A percentile compares a stretch with the other conserved stretches of the same genome.
Evolutionary conservation across 1,139 yeast genomes (phyloP).

Genomic region (Debaryomyces udenii): DNA sequence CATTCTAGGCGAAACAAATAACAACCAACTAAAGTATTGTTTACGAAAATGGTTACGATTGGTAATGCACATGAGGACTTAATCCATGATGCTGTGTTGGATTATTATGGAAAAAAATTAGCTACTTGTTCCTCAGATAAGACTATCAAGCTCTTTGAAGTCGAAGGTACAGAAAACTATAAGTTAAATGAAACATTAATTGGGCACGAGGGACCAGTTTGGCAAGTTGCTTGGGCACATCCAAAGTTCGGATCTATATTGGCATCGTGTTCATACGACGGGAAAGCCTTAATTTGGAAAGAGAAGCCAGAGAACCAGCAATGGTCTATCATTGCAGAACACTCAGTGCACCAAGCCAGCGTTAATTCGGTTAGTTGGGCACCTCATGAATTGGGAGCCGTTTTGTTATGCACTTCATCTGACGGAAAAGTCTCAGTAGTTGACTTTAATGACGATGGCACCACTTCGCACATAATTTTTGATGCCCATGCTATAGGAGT

Average conservation of each 20-base stretch:
- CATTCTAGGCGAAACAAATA: not conserved
- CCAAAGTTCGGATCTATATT: conserved; percentile 95
- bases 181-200: conserved; percentile 76
- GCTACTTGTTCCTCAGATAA: conserved; percentile 97
- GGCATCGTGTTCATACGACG: conserved; percentile 95
- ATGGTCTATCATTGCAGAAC: conserved; percentile 90
- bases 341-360: conserved; percentile 87
- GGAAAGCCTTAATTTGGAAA: conserved; percentile 92
- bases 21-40: not conserved
- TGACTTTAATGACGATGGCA: conserved; percentile 90
- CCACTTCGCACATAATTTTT: conserved; percentile 64
- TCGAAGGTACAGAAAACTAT: conserved; percentile 79
- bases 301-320: conserved; percentile 77
- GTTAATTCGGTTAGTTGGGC: conserved; percentile 97
- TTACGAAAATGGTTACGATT: conserved; percentile 62
- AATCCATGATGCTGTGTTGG: conserved; percentile 96
- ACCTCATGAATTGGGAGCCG: conserved; percentile 95
- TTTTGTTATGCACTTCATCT: conserved; percentile 85
- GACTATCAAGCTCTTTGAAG: conserved; percentile 88
- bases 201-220: conserved; percentile 97
- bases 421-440: conserved; percentile 92
- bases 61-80: conserved; percentile 85
- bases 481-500: conserved; percentile 93
- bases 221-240: conserved; percentile 99
- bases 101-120: conserved; percentile 91